These are phyloP conservation scores for Alectoria sarmentosa DNA, from an alignment of 495 filamentous ascomycete genomes.

Conservation along the genomic window DNA sequence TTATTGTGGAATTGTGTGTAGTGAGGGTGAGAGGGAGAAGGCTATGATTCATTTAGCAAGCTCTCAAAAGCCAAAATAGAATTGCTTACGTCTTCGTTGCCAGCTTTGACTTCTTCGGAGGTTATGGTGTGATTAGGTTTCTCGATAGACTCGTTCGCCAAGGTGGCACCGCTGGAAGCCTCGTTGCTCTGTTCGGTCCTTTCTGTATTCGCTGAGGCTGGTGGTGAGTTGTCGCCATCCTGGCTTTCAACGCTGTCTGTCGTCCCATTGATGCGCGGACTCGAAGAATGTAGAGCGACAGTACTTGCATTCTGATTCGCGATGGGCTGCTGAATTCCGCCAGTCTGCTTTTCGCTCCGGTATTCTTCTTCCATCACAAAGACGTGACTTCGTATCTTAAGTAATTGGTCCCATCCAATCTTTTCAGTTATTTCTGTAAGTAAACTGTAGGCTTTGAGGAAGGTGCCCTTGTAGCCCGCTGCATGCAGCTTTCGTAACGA, in stretches of 20 bases:
- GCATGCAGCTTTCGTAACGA: slow-evolving; percentile 83
- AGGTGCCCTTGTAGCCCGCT: slow-evolving; percentile 84
- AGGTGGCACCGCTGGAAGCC: slow-evolving; percentile 32
- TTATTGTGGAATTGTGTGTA: slow-evolving; percentile 85
- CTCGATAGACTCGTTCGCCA: slow-evolving; percentile 51
- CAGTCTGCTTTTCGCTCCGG: slow-evolving; percentile 75
- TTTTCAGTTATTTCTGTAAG: slow-evolving; percentile 90
- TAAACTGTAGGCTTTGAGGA: slow-evolving; percentile 87
- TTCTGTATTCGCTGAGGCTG: slow-evolving; percentile 27
- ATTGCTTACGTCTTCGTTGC: slow-evolving; percentile 64
- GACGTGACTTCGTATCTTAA: slow-evolving; percentile 88
- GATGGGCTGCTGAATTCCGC: slow-evolving; percentile 39
- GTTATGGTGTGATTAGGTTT: slow-evolving; percentile 77
- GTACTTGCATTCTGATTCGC: slow-evolving; percentile 66
- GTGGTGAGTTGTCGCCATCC: slow-evolving; percentile 34
- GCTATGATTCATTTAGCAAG: slow-evolving; percentile 26
- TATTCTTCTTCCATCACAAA: slow-evolving; percentile 99
- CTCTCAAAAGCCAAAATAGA: not conserved
- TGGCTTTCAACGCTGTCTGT: slow-evolving; percentile 37
- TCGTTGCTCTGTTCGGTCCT: slow-evolving; percentile 31
- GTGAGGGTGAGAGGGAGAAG: slow-evolving; percentile 40
- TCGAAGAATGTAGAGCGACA: slow-evolving; percentile 60
- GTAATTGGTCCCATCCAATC: slow-evolving; percentile 94
- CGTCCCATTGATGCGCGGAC: slow-evolving; percentile 54
- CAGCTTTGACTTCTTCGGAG: slow-evolving; percentile 73